Percentiles rank a stretch among this genome's conserved stretches.
These are phyloP conservation scores for Thielaviopsis musarum DNA, from an alignment of 2,329 filamentous ascomycete genomes.

Conservation along the genomic window DNA sequence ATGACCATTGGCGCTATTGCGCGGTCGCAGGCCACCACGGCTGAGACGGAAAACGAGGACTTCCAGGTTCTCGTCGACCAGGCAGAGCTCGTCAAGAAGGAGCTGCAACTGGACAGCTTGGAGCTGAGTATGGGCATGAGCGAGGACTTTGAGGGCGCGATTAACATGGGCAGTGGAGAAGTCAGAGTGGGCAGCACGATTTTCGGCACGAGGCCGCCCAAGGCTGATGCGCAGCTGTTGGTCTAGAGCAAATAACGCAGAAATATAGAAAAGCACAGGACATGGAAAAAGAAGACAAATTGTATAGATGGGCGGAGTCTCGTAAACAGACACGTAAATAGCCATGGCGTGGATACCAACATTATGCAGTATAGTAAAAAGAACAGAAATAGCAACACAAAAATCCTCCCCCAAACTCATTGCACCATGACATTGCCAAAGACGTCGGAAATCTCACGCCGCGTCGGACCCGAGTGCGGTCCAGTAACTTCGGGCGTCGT, in stretches of 20 bases:
- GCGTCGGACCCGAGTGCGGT: conserved; percentile 23
- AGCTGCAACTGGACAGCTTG: conserved; percentile 30
- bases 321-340: background rate
- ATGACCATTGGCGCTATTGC: conserved; percentile 98
- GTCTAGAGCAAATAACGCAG: conserved; percentile 18
- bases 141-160: conserved; percentile 81
- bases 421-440: conserved; percentile 41
- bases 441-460: conserved; percentile 34
- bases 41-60: conserved; percentile 80
- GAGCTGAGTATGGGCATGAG: conserved; percentile 99
- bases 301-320: background rate
- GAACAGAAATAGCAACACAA: background rate
- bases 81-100: conserved; percentile 50
- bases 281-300: background rate
- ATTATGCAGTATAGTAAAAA: background rate
- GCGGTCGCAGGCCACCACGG: conserved; percentile 53
- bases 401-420: conserved; percentile 13
- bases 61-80: conserved; percentile 54
- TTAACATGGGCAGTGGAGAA: conserved; percentile 68
- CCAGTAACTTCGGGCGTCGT: conserved; percentile 21
- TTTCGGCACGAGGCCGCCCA: conserved; percentile 68
- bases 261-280: background rate
- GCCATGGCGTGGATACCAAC: background rate
- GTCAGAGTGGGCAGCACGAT: conserved; percentile 89
- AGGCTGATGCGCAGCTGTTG: conserved; percentile 58